Conservation (phyloP, 441 rosid species). For the Adansonia gregorii region DNA sequence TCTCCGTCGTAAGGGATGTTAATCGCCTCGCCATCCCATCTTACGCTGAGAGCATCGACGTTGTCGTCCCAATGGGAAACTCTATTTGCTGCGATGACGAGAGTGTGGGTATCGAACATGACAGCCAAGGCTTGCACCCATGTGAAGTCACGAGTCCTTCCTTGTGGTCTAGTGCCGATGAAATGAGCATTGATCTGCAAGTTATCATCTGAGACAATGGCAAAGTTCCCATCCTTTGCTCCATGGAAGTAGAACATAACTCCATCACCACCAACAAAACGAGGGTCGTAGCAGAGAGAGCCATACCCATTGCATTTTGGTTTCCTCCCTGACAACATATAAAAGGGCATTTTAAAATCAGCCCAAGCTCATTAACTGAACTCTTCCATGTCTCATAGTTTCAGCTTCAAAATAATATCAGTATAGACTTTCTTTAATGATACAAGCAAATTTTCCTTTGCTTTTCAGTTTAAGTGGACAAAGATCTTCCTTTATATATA, state of each 20-base stretch:
- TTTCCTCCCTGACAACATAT: constrained; percentile 58
- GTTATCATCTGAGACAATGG: constrained; percentile 70
- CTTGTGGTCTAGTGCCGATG: constrained; percentile 75
- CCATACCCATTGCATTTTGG: constrained; percentile 78
- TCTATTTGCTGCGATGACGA: constrained; percentile 62
- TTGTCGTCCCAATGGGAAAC: constrained; percentile 56
- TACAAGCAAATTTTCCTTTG: no score
- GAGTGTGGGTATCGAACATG: constrained; percentile 67
- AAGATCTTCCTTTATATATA: no score
- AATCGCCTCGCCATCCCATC: constrained; percentile 49
- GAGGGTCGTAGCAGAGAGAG: constrained; percentile 83
- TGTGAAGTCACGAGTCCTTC: constrained; percentile 81
- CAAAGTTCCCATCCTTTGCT: constrained; percentile 79
- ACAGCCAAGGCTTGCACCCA: constrained; percentile 86
- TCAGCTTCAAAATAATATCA: neutral
- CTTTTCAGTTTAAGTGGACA: no score
- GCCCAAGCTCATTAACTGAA: neutral
- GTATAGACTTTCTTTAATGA: no score
- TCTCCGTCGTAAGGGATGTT: constrained; percentile 54
- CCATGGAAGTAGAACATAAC: constrained; percentile 95
- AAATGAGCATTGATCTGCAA: constrained; percentile 90
- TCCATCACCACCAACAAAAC: constrained; percentile 87
- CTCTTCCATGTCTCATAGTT: neutral
- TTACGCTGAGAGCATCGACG: constrained; percentile 53
- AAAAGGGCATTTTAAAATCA: neutral